Evolutionary conservation across 768 basidiomycete species (phyloP), one percentile per base, ranked within the genome.

Genomic region (Lentinula sp.): DNA sequence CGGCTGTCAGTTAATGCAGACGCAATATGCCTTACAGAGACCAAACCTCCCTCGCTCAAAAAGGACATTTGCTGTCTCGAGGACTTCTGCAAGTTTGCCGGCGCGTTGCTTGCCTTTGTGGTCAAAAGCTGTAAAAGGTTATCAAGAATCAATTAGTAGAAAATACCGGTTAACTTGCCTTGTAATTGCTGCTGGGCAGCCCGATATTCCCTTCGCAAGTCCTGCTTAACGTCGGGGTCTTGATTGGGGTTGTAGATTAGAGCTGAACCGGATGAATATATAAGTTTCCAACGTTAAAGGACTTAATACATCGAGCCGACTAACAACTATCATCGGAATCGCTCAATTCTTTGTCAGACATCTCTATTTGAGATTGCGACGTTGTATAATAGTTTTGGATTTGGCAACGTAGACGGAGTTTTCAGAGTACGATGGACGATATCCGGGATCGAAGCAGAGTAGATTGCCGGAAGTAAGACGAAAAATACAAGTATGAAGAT

Each of bases 201-300:
- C 62, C 93, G 85, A 68, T 93, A 95, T 63, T 83, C 77, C 69
- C 86, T 85, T 50, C 92, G 80, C 4, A 94, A 75, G 37, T 78
- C 78, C 63, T 93, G 85, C 71, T 89, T 87, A 69, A 90, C 87
- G 63, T 89, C 86, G 2, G 87, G 85, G 75, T 93, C 82, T 69
- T 94, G 92, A 70, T 94, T 89, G 8, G 91, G 91, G 68, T 94
- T 90, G 67, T 90, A 93, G 9, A 79, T 39, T 9, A 61, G 56
- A 39, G 41, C 53, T 57, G 16, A n/a, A 7, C 3, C 15, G n/a
- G 10, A 1, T 23, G 46, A 43, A 6, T 15, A 16, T 43, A n/a
- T 39, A 9, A 39, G 37, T 8, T 9, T 39, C 15, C 16, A 16
- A 43, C 15, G 15, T 43, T 28, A 3, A 6, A 43, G 6, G 16